phyloP scores from a whole-genome alignment of 2,329 filamentous ascomycete genomes.

The Talaromyces sp. region DNA sequence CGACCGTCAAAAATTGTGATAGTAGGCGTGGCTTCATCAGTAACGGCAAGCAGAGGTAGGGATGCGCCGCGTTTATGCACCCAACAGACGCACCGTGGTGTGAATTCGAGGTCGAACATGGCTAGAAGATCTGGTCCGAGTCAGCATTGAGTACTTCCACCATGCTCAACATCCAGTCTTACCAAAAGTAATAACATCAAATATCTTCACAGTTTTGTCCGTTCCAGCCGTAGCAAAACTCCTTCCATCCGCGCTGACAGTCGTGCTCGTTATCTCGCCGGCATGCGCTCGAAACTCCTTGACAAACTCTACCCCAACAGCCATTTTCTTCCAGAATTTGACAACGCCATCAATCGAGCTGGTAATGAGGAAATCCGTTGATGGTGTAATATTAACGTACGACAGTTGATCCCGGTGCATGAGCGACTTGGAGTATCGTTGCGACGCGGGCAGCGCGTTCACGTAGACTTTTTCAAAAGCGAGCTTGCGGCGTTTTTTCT shows the following conservation, averaged over 20 bases:
- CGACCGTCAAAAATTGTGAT: slow-evolving; percentile 87
- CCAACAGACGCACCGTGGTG: slow-evolving; percentile 82
- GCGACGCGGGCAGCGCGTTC: slow-evolving; percentile 75
- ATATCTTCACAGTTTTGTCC: slow-evolving; percentile 50
- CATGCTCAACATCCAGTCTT: not conserved
- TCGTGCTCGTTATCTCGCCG: slow-evolving; percentile 78
- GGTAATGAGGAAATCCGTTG: slow-evolving; percentile 93
- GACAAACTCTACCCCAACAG: slow-evolving; percentile 88
- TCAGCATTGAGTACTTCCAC: slow-evolving; percentile 15
- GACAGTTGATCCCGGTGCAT: slow-evolving; percentile 97
- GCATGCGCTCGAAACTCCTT: slow-evolving; percentile 94
- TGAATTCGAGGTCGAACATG: slow-evolving; percentile 73
- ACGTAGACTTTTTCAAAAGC: slow-evolving; percentile 95
- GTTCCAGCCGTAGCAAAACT: slow-evolving; percentile 85
- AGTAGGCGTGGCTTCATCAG: slow-evolving; percentile 66
- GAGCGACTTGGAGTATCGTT: slow-evolving; percentile 87
- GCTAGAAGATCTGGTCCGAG: slow-evolving; percentile 64
- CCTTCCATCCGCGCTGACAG: slow-evolving; percentile 81
- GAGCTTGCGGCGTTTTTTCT: slow-evolving; percentile 87
- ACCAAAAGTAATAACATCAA: slow-evolving; percentile 74
- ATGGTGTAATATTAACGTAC: slow-evolving; percentile 81
- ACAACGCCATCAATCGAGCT: slow-evolving; percentile 92
- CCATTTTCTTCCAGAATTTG: slow-evolving; percentile 98
- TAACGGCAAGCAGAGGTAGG: slow-evolving; percentile 78
- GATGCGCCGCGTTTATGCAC: slow-evolving; percentile 86